Base-by-base conservation (phyloP, 2,329 filamentous ascomycete species). In the Periconia digitata region DNA sequence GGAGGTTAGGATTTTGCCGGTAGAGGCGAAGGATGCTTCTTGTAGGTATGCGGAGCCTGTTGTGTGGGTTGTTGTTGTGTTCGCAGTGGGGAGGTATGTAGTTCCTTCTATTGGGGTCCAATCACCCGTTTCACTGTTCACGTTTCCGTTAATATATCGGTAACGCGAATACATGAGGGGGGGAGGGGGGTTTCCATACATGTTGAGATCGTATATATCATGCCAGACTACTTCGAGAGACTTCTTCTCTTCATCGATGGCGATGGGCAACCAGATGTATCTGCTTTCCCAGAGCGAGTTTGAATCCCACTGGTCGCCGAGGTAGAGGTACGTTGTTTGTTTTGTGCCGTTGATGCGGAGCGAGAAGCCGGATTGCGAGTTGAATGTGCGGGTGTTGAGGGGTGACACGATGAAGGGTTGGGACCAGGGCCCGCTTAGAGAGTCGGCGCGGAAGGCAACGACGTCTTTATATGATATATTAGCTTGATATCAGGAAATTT, bases 251-350 rank as follows among this genome's bases (percentile, higher is more conserved):
- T 83, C 79, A 48, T 81, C 74, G 36, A 82, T 79, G 1, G 72
- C 67, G 6, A 82, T 67, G 0, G 80, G 80, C 0, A 83, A 71
- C 80, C 80, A 83, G 53, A 82, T 81, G 54, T 82, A 81, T 6
- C 80, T 71, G 47, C 74, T 78, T 50, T 83, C 79, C 80, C 80
- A 82, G 0, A 82, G 66, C 0, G 78, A 80, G 58, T 80, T 80
- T 0, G 72, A 75, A 49, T 82, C 79, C 79, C 79, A 82, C 66
- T 70, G 74, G 37, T 80, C 78, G 0, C 76, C 77, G n/a, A 79
- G 58, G 50, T 80, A 81, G 1, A 81, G 64, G 46, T 79, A 73
- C 0, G 79, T 80, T 0, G 77, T 80, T 61, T 73, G 72, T 53
- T 76, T 76, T 0, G 64, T 72, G 1, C 79, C 79, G 3, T 72